phyloP scores from a whole-genome alignment of 1,139 yeast species.

The Kodamaea alishanica region DNA sequence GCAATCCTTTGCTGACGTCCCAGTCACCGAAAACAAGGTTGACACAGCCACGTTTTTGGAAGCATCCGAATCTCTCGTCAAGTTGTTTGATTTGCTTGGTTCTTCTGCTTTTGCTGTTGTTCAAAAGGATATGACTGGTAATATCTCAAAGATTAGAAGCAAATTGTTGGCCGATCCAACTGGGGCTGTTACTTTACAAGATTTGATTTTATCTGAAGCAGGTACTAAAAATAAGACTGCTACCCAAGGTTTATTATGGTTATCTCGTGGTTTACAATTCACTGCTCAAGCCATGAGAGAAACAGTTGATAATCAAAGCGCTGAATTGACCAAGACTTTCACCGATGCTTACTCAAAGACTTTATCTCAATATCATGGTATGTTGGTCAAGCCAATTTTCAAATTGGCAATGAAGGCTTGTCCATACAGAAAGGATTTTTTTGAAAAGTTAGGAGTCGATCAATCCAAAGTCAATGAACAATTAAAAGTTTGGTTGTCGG shows the following conservation, averaged over 20 bases:
- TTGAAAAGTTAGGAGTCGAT: constrained; percentile 72
- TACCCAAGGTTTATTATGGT: constrained; percentile 90
- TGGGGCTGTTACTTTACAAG: constrained; percentile 66
- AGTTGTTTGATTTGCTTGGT: constrained; percentile 78
- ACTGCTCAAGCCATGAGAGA: constrained; percentile 87
- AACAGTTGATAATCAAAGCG: constrained; percentile 56
- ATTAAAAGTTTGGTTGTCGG: constrained; percentile 68
- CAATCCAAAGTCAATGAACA: constrained; percentile 63
- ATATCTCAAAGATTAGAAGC: constrained; percentile 69
- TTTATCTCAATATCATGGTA: constrained; percentile 74
- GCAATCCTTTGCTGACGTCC: constrained; percentile 71
- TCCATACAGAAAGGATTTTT: constrained; percentile 86
- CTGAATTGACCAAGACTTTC: constrained; percentile 72
- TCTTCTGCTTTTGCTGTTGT: constrained; percentile 83
- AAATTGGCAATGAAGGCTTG: constrained; percentile 94
- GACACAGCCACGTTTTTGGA: constrained; percentile 73
- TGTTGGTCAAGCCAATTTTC: constrained; percentile 81
- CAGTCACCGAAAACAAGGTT: constrained; percentile 59
- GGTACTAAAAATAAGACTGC: constrained; percentile 70
- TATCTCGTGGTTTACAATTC: constrained; percentile 79
- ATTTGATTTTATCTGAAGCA: constrained; percentile 66
- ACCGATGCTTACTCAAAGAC: constrained; percentile 81
- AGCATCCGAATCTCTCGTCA: constrained; percentile 81
- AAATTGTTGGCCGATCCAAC: constrained; percentile 65
- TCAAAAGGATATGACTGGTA: constrained; percentile 86